Evolutionary conservation across 2,329 filamentous ascomycete genomes (phyloP), one percentile per base, ranked within the genome.

Genomic region (Aureobasidium sp.): DNA sequence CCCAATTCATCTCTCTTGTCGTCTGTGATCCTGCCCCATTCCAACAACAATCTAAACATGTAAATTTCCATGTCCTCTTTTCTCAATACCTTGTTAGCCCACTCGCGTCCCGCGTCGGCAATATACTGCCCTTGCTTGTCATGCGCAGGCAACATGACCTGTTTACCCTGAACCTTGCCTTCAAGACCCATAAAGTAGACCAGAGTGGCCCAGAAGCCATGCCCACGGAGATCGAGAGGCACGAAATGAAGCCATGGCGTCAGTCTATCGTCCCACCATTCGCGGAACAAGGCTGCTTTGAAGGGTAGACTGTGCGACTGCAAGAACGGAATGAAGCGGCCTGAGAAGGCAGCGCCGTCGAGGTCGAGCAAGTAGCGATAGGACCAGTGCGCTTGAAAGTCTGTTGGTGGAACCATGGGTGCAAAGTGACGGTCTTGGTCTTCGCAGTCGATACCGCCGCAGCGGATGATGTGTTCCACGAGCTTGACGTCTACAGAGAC

Each of bases 21-120:
- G 72, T 88, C 82, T 24, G 87, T 81, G 48, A 91, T 69, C 64
- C 88, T 76, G 2, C 81, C 88, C 87, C 89, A 94, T 76, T 94
- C 90, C 22, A 94, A 74, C 67, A 94, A 74, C 63, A 94, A 71
- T 50, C 90, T 77, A 70, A 92, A 94, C 68, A 93, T 79, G 69
- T 94, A 94, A 11, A 91, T 81, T 72, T 91, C 87, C 83, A 88
- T 89, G 69, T 94, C 90, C 71, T 87, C 86, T 68, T 82, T 83
- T 63, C 86, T 77, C 19, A 91, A 67, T 14, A 83, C 86, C 70
- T 79, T 78, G 7, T 76, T 75, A 2, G 84, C 85, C 88, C 89
- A 91, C 62, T 80, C 79, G 57, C 79, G 77, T 1, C 88, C 88
- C 65, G 85, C 76, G 61, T 84, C 79, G 4, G 87, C 85, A 67